Evolutionary conservation across 441 rosid genomes (phyloP).

Genomic region (Syzygium malaccense): DNA sequence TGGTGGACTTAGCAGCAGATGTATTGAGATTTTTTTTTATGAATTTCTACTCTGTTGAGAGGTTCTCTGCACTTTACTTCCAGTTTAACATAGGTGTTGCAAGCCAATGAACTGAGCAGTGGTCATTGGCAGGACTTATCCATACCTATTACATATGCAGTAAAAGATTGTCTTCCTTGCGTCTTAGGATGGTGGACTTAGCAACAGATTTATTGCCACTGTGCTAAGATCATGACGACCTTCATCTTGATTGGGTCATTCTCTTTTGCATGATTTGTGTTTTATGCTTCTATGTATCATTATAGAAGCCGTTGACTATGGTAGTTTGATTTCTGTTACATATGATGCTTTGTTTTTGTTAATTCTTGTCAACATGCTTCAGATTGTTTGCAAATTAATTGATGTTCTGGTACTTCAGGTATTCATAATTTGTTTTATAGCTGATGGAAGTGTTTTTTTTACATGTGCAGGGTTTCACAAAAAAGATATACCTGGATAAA

Average conservation of each 20-base stretch:
- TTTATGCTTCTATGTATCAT: background rate
- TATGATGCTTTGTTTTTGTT: background rate
- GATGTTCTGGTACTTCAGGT: background rate
- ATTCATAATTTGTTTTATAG: background rate
- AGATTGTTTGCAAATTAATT: background rate
- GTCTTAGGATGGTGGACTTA: too few species aligned
- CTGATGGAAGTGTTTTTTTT: background rate
- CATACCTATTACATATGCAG: too few species aligned
- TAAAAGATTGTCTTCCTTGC: too few species aligned
- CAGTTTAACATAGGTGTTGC: background rate
- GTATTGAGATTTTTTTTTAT: background rate
- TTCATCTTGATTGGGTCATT: background rate
- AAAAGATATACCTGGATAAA: constrained; percentile 96
- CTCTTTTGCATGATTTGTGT: background rate
- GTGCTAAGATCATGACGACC: background rate
- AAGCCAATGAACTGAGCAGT: too few species aligned
- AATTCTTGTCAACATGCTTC: background rate
- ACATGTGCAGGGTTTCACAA: constrained; percentile 81
- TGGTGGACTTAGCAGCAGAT: background rate
- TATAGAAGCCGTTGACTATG: background rate
- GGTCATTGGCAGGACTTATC: too few species aligned
- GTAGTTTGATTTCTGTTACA: background rate
- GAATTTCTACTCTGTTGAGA: background rate
- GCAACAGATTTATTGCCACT: background rate
- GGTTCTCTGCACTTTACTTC: background rate